Evolutionary conservation across 768 basidiomycete genomes (phyloP), one percentile per base, ranked within the genome.

Genomic region (Psilocybe cyanescens): DNA sequence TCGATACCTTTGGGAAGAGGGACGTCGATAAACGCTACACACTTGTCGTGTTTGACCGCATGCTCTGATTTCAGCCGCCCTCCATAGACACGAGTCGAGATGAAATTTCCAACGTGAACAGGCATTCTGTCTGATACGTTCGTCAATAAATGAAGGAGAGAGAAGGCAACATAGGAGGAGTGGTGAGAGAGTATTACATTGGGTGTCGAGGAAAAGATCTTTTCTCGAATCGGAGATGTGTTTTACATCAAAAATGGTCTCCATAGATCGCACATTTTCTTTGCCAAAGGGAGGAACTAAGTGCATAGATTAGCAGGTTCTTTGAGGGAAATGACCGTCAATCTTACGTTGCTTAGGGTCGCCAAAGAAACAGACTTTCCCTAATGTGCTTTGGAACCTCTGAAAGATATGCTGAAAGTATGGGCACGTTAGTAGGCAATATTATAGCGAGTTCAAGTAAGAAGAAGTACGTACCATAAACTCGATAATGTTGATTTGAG

Each of bases 261-360:
- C 68, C 28, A 84, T 71, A 2, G 63, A 64, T 2, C 71, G 70
- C 0, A 78, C 73, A 3, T 73, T 67, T 1, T 82, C 80, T 50
- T 79, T 64, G 3, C 84, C 83, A 69, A 75, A 83, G 0, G 85
- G 85, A 2, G 85, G 82, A 3, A 86, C 85, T 86, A 58, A 8
- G 8, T 11, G 46, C 28, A 44, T 50, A 58, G 4, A 16, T 14
- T 55, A 41, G 28, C 16, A 7, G 39, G 35, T 17, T 31, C 5
- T 19, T 45, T 47, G 19, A 35, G 16, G 19, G 41, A 30, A 35
- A 7, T 7, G 11, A 7, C 33, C 49, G 37, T 56, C 31, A n/a
- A 9, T 62, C 80, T 50, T 69, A 83, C 85, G 71, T 71, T 86
- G 85, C 47, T 79, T 76, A 0, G 82, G 82, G 68, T 86, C 84